A percentile compares a stretch with the other conserved stretches of the same genome.
phyloP scores from a whole-genome alignment of 257 asterid species.

The Solanum gandarillasii region DNA sequence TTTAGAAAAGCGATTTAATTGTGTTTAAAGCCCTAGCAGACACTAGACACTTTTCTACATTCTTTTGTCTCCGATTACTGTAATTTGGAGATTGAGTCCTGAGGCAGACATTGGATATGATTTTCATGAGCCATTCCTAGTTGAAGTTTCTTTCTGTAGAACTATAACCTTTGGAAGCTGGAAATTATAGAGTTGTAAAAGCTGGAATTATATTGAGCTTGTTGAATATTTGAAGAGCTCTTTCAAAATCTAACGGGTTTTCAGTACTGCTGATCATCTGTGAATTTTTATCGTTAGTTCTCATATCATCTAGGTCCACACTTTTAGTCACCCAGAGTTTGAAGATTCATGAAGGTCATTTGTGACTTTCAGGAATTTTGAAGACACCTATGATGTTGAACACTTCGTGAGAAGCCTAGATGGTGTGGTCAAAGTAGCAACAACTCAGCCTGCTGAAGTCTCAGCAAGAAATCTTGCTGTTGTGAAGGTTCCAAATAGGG shows the following conservation, averaged over 20 bases:
- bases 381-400: constrained; percentile 58
- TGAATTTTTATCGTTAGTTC: not conserved
- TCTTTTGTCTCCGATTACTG: not conserved
- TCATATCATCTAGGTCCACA: not conserved
- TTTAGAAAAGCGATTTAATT: not conserved
- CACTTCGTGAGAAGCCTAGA: constrained; percentile 50
- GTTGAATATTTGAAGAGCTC: not conserved
- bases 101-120: not conserved
- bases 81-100: not conserved
- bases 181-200: not conserved
- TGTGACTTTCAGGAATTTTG: constrained; percentile 47
- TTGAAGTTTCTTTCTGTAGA: not conserved
- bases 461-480: constrained; percentile 61
- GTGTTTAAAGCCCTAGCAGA: not conserved
- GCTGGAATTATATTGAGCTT: not conserved
- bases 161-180: not conserved
- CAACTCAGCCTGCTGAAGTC: constrained; percentile 38
- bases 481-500: constrained; percentile 85
- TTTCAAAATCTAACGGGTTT: not conserved
- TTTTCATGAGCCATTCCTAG: not conserved
- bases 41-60: not conserved
- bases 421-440: constrained; percentile 72
- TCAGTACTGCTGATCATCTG: not conserved
- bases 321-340: not conserved
- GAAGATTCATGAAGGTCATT: not conserved